Evolutionary conservation across 163 green algal species (phyloP).

Genomic region (Trebouxiophyceae sp.): DNA sequence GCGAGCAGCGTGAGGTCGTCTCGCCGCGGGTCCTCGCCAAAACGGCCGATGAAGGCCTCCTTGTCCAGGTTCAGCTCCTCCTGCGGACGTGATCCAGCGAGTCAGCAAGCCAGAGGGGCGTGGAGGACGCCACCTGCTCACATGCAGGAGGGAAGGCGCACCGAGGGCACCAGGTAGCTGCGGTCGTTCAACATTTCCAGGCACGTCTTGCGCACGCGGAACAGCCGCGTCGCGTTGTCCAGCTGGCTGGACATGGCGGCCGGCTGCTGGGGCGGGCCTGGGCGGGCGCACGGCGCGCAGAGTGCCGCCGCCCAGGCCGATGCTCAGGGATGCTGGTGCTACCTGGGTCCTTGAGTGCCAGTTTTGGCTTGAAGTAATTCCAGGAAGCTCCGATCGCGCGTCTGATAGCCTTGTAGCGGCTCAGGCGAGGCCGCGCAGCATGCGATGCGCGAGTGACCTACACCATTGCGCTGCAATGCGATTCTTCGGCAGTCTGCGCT

Average conservation of each 20-base stretch:
- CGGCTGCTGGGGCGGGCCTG: too few relatives aligned
- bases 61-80: slow-evolving; percentile 65
- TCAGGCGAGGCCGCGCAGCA: too few relatives aligned
- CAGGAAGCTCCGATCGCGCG: too few relatives aligned
- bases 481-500: too few relatives aligned
- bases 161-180: slow-evolving; percentile 76
- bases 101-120: neutral
- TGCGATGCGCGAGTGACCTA: too few relatives aligned
- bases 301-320: neutral
- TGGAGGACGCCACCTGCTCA: neutral
- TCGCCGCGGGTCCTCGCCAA: slow-evolving; percentile 61
- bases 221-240: slow-evolving; percentile 43
- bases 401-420: too few relatives aligned
- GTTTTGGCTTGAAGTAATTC: too few relatives aligned
- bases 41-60: slow-evolving; percentile 74
- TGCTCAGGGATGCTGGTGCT: too few relatives aligned
- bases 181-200: slow-evolving; percentile 88
- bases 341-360: too few relatives aligned
- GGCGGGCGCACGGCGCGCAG: too few relatives aligned
- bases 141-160: slow-evolving; percentile 18
- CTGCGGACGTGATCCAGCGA: slow-evolving; percentile 26
- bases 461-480: too few relatives aligned
- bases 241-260: slow-evolving; percentile 1
- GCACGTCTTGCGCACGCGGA: slow-evolving; percentile 75
- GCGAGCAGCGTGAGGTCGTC: slow-evolving; percentile 82